These are phyloP conservation scores for Cladosporium sp. DNA, from an alignment of 2,329 filamentous ascomycete species.

Conservation along the genomic window DNA sequence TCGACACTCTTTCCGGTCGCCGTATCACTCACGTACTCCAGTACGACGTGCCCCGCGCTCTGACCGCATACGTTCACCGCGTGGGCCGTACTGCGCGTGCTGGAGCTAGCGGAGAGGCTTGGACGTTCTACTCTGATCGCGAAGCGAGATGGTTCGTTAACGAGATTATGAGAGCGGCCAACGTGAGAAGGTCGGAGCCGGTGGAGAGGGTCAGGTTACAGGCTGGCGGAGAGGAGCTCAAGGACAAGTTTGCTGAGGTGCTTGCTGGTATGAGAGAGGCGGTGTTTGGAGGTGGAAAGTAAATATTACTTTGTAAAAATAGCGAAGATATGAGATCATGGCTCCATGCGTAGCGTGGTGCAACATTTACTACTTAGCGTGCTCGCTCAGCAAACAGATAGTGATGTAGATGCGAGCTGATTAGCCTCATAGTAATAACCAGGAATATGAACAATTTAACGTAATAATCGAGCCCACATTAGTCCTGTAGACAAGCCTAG, in stretches of 20 bases:
- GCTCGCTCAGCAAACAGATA: too few species aligned
- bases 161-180: slow-evolving; percentile 59
- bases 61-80: slow-evolving; percentile 82
- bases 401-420: too few species aligned
- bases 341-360: background rate
- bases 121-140: slow-evolving; percentile 75
- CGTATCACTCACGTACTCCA: slow-evolving; percentile 81
- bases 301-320: background rate
- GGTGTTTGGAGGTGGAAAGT: slow-evolving; percentile 34
- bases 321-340: too few species aligned
- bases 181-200: slow-evolving; percentile 43
- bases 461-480: too few species aligned
- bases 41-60: slow-evolving; percentile 80
- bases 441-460: too few species aligned
- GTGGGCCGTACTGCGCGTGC: slow-evolving; percentile 87
- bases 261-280: slow-evolving; percentile 58
- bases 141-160: slow-evolving; percentile 93
- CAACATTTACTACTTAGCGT: too few species aligned
- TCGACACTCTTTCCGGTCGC: slow-evolving; percentile 53
- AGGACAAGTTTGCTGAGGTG: slow-evolving; percentile 45
- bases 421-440: too few species aligned
- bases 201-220: slow-evolving; percentile 35
- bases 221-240: slow-evolving; percentile 18
- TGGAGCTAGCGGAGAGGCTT: slow-evolving; percentile 67
- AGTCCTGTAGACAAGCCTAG: too few species aligned